Conservation (phyloP, 805 yeast species). For the Novakomyces olei region DNA sequence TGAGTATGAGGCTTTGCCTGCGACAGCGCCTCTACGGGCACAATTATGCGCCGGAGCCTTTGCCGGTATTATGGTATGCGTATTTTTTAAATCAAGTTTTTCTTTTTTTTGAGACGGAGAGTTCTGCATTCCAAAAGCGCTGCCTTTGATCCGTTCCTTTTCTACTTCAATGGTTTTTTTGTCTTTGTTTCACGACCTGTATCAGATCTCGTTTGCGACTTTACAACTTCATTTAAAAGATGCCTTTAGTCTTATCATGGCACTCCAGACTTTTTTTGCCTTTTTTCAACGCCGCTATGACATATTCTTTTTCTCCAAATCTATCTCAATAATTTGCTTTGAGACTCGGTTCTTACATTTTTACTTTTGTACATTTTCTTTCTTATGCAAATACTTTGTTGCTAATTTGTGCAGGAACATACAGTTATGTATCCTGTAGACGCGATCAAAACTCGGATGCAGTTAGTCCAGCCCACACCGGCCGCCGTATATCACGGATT, state of each 20-base stretch:
- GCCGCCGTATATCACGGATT: conserved; percentile 21
- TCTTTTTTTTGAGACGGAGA: too few species aligned
- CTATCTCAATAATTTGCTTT: not conserved
- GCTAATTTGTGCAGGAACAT: conserved; percentile 31
- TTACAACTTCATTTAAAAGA: too few species aligned
- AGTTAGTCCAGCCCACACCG: conserved; percentile 21
- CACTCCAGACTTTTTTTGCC: too few species aligned
- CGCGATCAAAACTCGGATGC: conserved; percentile 92
- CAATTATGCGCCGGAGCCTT: conserved; percentile 86
- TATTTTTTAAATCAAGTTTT: too few species aligned
- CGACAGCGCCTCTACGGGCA: conserved; percentile 56
- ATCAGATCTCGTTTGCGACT: too few species aligned
- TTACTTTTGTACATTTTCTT: not conserved
- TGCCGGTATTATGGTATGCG: conserved; percentile 70
- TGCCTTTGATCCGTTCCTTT: not conserved
- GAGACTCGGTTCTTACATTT: not conserved
- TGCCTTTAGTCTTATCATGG: too few species aligned
- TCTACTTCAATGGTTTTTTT: too few species aligned
- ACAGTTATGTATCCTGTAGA: conserved; percentile 92
- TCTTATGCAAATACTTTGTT: not conserved
- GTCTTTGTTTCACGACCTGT: too few species aligned
- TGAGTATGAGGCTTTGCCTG: conserved; percentile 85
- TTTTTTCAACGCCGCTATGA: too few species aligned
- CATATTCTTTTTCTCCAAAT: too few species aligned
- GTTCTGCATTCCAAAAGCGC: too few species aligned